Evolutionary conservation across 306 rosid genomes (phyloP), one percentile per base, ranked within the genome.

Genomic region (Vicia villosa): DNA sequence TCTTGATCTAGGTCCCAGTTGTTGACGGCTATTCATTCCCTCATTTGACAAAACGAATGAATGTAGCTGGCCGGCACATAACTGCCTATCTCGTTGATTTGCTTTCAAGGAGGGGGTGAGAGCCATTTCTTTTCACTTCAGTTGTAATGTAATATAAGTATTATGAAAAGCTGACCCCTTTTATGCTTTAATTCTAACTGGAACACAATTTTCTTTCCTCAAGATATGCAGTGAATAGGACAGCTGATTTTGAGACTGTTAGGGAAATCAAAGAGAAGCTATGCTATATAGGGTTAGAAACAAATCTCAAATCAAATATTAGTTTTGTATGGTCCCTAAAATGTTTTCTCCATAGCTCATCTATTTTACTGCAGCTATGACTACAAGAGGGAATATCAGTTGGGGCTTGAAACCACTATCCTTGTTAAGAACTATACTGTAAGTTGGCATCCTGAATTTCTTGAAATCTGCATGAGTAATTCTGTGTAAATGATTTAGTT

Each of bases 1-100:
- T 50, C 67, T 74, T 69, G 16, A 17, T 83, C 71, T 77, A 95
- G 99, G 99, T 91, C 82, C 99, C 99, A 19, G 99, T 91, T 62
- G 99, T 95, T 75, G 99, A 95, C 64, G 99, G 99, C 76, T 95
- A 91, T 84, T 89, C 96, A 66, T 95, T 95, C 75, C 99, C 99
- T 61, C 97, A 95, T 81, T 89, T 95, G 52, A 95, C 99, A 24
- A 95, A 95, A 74, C 85, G 99, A 77, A 95, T 91, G 99, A 95
- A 95, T 82, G 95, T 95, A 59, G 99, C 99, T 80, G 99, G 99
- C 38, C 85, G 99, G 16, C 99, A 95, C 82, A 91, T 95, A 74
- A 95, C 99, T 59, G 82, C 99, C 59, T 95, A 95, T 83, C 99
- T 95, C 68, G 92, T 95, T 74, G 99, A 95, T 81, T 84, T 95